Base-by-base conservation (phyloP, 2,329 filamentous ascomycete genomes). In the Tolypocladium cylindrosporum region DNA sequence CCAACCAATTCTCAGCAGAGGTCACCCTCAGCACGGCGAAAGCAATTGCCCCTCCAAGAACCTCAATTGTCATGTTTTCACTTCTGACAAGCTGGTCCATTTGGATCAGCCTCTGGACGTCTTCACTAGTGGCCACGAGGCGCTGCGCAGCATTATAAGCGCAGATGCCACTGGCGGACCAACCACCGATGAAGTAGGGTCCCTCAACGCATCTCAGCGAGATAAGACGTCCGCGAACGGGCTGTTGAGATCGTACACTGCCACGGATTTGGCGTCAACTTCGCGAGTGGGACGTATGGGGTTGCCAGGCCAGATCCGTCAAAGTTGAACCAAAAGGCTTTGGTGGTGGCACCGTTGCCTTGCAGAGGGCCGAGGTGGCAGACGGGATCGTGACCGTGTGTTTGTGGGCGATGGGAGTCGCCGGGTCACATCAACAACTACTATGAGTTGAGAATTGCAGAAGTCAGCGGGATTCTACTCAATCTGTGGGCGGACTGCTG, bases 121-220 rank as follows among this genome's bases (percentile, higher is more conserved):
- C 67, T 51, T 88, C 81, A 19, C 81, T 80, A 3, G 76, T 77
- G 61, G 79, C 77, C 59, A 77, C 78, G 19, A 89, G 76, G 61
- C 86, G 81, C 57, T 80, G 79, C 19, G 84, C 80, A 11, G 85
- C 84, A 63, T 88, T 84, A 65, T 83, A 90, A 48, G 87, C 86
- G 59, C 86, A 85, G 54, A 90, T 86, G 41, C 88, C 88, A 34
- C 88, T 89, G 1, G 87, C 88, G n/a, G 84, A 89, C 88, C 88
- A 91, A 31, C 89, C 89, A 19, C 84, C 81, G 1, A 91, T 72
- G 24, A 40, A 24, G 50, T 62, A 59, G 2, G 60, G 60, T 1
- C 57, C 60, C 14, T 27, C 27, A 5, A 27, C 27, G 27, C 27
- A 27, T 27, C 27, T 27, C 4, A 5, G 27, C 4, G 27, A 27